A percentile compares a stretch with the other conserved stretches of the same genome.
phyloP scores from a whole-genome alignment of 2,329 filamentous ascomycete species.

The Alternaria gaisen region DNA sequence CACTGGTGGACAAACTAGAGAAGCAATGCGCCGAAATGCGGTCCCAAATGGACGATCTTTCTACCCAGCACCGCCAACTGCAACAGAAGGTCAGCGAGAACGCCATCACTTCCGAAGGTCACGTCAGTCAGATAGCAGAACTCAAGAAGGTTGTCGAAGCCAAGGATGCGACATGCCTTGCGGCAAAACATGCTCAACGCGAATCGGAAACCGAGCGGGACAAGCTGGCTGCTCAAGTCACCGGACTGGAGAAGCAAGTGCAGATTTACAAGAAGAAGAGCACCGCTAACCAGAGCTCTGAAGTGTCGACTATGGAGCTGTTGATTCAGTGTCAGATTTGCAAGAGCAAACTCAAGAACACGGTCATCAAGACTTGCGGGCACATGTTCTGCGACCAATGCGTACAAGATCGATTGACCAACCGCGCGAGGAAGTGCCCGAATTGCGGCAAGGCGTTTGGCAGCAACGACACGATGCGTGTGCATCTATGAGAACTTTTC shows the following conservation, averaged over 20 bases:
- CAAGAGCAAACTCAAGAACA: slow-evolving; percentile 92
- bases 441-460: slow-evolving; percentile 94
- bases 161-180: slow-evolving; percentile 75
- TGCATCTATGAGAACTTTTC: slow-evolving; percentile 41
- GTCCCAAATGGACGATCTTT: slow-evolving; percentile 76
- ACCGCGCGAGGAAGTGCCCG: slow-evolving; percentile 93
- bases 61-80: slow-evolving; percentile 76
- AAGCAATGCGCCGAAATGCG: slow-evolving; percentile 88
- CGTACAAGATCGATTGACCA: slow-evolving; percentile 86
- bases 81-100: slow-evolving; percentile 77
- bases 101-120: slow-evolving; percentile 72
- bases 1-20: slow-evolving; percentile 82
- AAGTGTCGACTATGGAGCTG: slow-evolving; percentile 81
- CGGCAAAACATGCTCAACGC: slow-evolving; percentile 69
- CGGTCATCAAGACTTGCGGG: slow-evolving; percentile 89
- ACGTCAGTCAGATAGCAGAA: slow-evolving; percentile 79
- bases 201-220: slow-evolving; percentile 77
- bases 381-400: slow-evolving; percentile 94
- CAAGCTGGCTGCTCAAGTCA: slow-evolving; percentile 77
- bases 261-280: slow-evolving; percentile 87
- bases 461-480: slow-evolving; percentile 82
- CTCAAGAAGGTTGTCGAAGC: slow-evolving; percentile 76
- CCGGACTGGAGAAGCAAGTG: slow-evolving; percentile 81
- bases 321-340: slow-evolving; percentile 92
- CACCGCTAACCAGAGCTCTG: slow-evolving; percentile 79